Evolutionary conservation across 2,329 filamentous ascomycete genomes (phyloP), one percentile per base, ranked within the genome.

Genomic region (Diplocarpon rosae): DNA sequence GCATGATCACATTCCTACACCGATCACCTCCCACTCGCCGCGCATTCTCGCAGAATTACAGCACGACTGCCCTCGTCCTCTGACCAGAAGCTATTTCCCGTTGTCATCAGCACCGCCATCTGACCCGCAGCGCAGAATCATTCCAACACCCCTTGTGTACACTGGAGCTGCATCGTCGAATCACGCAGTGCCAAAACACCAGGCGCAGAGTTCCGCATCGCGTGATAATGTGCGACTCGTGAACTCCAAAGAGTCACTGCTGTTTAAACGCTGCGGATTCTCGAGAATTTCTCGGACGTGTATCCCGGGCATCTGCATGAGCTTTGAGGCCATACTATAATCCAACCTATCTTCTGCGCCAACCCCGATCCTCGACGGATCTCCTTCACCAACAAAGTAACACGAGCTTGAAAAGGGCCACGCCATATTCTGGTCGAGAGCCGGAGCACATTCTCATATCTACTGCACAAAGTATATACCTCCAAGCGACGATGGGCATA

Each of bases 211-310:
- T 34, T 31, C 27, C 24, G 39, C 28, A 35, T 17, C 43, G 39
- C 49, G 42, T 49, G 45, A 50, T 47, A 28, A 41, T 31, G 31
- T 43, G 13, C 44, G 27, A 42, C 39, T 24, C 36, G 37, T 48
- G 37, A 47, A 42, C 42, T 24, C 31, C 13, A 16, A 35, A 28
- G 17, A 42, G 32, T 13, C 11, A 24, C 40, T 20, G 40, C 40
- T 42, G 40, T 36, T 30, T 30, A 36, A 35, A 20, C 20, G 17
- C 17, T 16, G 40, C 13, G 24, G 24, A 8, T 10, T 10, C 10
- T 34, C 14, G 30, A 24, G 14, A 33, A 24, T 27, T 31, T 2
- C 4, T 32, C 17, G 14, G 27, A 27, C 20, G 8, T 5, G 15
- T 27, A 41, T 11, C 5, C 5, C 8, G 20, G 27, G 15, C 13